Percentiles rank a stretch among this genome's conserved stretches.
Evolutionary conservation across 139 green algal species (phyloP).

Genomic region (Zygnema cylindricum): DNA sequence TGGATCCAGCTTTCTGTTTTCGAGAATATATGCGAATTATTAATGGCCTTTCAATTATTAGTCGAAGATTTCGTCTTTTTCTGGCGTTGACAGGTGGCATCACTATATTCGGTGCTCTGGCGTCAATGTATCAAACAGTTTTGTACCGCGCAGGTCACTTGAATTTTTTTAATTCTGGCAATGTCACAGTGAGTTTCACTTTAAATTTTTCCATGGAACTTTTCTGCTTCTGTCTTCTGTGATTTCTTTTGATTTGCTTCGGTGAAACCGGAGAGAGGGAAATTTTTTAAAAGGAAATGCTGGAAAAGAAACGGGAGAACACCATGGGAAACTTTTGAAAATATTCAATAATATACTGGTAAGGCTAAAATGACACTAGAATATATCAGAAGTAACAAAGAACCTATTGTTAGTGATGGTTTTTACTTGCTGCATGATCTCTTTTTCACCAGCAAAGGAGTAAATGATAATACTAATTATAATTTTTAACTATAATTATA

Average conservation of each 20-base stretch:
- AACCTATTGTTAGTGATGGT: too few relatives aligned
- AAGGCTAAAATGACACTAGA: too few relatives aligned
- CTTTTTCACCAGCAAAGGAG: too few relatives aligned
- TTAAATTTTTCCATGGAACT: not conserved
- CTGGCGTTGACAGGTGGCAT: slow-evolving; percentile 34
- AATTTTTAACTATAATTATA: too few relatives aligned
- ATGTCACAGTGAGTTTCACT: slow-evolving; percentile 28
- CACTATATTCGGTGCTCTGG: slow-evolving; percentile 34
- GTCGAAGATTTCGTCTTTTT: slow-evolving; percentile 49
- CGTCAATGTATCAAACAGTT: slow-evolving; percentile 54
- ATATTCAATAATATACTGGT: too few relatives aligned
- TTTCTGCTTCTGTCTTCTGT: not conserved
- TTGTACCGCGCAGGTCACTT: slow-evolving; percentile 1
- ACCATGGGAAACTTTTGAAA: too few relatives aligned
- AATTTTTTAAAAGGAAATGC: too few relatives aligned
- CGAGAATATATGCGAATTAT: slow-evolving; percentile 46
- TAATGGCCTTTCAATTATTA: slow-evolving; percentile 29
- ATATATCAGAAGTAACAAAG: too few relatives aligned
- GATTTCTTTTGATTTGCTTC: not conserved
- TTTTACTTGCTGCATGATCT: too few relatives aligned
- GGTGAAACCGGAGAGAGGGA: too few relatives aligned
- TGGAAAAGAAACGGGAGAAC: too few relatives aligned
- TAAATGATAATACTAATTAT: too few relatives aligned
- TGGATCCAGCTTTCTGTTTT: slow-evolving; percentile 36
- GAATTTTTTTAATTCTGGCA: slow-evolving; percentile 53